Evolutionary conservation across 495 filamentous ascomycete genomes (phyloP).

Genomic region (Daldinia childiae): DNA sequence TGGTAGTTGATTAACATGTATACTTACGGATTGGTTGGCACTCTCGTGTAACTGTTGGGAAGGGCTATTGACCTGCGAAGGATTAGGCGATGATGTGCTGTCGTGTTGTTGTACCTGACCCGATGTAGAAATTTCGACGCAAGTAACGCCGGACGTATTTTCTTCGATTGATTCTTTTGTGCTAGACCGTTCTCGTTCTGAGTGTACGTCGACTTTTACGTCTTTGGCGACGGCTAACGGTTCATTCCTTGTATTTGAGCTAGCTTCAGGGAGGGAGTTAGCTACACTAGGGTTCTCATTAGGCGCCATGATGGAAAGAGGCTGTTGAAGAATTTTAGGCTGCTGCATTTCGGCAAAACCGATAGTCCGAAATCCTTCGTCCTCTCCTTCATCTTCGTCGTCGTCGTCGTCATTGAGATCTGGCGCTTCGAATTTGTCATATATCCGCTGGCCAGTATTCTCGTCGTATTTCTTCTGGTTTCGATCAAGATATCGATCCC

Average conservation of each 20-base stretch:
- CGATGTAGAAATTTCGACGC: slow-evolving; percentile 18
- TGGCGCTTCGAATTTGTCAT: slow-evolving; percentile 59
- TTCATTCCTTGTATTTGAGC: background rate
- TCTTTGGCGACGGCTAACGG: background rate
- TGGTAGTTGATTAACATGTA: slow-evolving; percentile 1
- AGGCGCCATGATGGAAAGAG: slow-evolving; percentile 18
- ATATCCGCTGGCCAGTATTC: slow-evolving; percentile 53
- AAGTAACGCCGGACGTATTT: background rate
- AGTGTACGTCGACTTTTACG: background rate
- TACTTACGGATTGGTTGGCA: slow-evolving; percentile 32
- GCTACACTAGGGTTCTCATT: slow-evolving; percentile 8
- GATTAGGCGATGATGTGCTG: slow-evolving; percentile 25
- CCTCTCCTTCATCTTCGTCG: slow-evolving; percentile 48
- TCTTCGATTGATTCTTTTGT: slow-evolving; percentile 3
- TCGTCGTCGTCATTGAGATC: slow-evolving; percentile 47
- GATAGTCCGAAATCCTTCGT: slow-evolving; percentile 51
- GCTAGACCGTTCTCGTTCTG: slow-evolving; percentile 4
- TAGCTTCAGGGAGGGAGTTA: background rate
- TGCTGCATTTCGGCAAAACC: slow-evolving; percentile 56
- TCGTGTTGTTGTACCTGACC: slow-evolving; percentile 24
- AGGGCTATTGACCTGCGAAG: slow-evolving; percentile 43
- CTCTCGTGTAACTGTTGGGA: slow-evolving; percentile 45
- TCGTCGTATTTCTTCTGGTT: slow-evolving; percentile 58
- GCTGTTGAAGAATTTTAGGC: slow-evolving; percentile 52
- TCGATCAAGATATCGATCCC: slow-evolving; percentile 68